A percentile compares a stretch with the other conserved stretches of the same genome.
Conservation (phyloP, 2,329 filamentous ascomycete species). For the Xylariomycetidae sp. region DNA sequence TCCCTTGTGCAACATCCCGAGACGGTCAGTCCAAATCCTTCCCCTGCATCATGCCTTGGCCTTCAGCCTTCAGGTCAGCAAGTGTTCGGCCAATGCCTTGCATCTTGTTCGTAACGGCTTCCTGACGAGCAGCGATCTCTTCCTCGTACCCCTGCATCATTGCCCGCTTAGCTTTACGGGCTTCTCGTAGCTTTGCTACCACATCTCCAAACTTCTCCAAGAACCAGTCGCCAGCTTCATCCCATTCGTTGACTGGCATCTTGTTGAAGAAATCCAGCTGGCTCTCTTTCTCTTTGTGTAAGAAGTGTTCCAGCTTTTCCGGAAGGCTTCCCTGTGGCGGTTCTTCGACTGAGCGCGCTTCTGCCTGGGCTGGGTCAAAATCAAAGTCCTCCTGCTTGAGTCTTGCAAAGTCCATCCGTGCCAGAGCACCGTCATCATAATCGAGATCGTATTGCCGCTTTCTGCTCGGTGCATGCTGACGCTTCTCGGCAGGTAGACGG, state of each 20-base stretch:
- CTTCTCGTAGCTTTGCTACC: conserved; percentile 40
- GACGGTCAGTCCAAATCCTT: conserved; percentile 26
- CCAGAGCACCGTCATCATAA: conserved; percentile 52
- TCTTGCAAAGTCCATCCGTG: conserved; percentile 45
- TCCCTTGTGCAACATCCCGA: conserved; percentile 3
- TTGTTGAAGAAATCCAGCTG: conserved; percentile 45
- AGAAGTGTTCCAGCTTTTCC: conserved; percentile 42
- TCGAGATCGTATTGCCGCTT: conserved; percentile 35
- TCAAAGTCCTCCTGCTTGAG: conserved; percentile 50
- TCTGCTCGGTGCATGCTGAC: conserved; percentile 13
- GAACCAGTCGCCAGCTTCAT: conserved; percentile 55
- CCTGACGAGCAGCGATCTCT: conserved; percentile 49
- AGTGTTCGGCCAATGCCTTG: conserved; percentile 51
- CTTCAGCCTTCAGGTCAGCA: conserved; percentile 49
- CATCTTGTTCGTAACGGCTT: conserved; percentile 45
- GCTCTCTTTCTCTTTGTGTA: conserved; percentile 33
- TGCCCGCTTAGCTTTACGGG: conserved; percentile 43
- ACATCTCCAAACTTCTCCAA: conserved; percentile 46
- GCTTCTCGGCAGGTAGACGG: conserved; percentile 18
- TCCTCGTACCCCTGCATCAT: conserved; percentile 46
- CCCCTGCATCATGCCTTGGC: conserved; percentile 45
- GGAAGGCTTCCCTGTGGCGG: conserved; percentile 35
- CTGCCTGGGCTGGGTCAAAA: conserved; percentile 46
- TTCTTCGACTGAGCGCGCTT: conserved; percentile 28
- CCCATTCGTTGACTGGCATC: conserved; percentile 52